phyloP scores from a whole-genome alignment of 306 rosid genomes.

The Lagenaria siceraria region DNA sequence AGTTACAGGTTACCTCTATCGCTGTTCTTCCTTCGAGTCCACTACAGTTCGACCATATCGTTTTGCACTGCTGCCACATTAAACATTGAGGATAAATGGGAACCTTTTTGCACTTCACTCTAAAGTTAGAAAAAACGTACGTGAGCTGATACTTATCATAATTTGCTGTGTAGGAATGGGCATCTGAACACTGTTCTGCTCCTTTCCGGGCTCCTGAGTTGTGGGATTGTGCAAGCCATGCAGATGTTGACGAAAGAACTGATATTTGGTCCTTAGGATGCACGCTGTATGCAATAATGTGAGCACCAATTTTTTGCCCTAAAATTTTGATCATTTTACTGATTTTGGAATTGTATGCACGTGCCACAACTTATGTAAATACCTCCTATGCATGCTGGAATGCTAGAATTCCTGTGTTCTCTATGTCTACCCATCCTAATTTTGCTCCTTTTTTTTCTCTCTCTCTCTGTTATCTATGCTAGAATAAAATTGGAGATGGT shows the following conservation, averaged over 20 bases:
- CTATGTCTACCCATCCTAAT: background rate
- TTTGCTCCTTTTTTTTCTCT: background rate
- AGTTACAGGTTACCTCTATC: conserved; percentile 59
- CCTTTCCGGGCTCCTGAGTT: conserved; percentile 97
- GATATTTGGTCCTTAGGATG: conserved; percentile 97
- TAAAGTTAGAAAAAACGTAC: conserved; percentile 5
- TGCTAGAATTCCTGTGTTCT: background rate
- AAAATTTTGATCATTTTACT: background rate
- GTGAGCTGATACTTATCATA: conserved; percentile 7
- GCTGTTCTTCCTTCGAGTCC: background rate
- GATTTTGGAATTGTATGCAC: background rate
- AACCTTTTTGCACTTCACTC: background rate
- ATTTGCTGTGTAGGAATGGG: conserved; percentile 75
- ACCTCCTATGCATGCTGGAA: background rate
- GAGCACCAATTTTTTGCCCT: conserved; percentile 21
- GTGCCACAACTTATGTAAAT: background rate
- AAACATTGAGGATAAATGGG: background rate
- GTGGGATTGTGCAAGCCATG: conserved; percentile 95
- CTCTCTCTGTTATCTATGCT: background rate
- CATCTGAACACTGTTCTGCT: conserved; percentile 93
- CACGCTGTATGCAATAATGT: conserved; percentile 96
- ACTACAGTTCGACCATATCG: background rate
- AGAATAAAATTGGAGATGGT: background rate
- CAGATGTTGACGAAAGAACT: conserved; percentile 87
- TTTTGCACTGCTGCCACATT: background rate